A percentile compares a stretch with the other conserved stretches of the same genome.
Conservation (phyloP, 1,284 basidiomycete species). For the Erythrobasidium hasegawianum region DNA sequence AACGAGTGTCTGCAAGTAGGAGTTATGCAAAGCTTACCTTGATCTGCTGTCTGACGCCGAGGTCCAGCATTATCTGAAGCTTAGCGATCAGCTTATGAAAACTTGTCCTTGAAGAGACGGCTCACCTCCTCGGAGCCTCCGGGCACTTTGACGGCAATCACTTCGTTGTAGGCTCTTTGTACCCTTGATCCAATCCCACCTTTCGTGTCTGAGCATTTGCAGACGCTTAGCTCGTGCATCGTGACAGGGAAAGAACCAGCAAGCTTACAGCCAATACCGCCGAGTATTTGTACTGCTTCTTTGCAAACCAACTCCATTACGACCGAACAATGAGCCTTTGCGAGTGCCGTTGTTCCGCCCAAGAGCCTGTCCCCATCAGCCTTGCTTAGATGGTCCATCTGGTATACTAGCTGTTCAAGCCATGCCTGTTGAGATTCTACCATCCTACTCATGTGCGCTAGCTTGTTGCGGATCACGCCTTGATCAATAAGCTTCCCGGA, state of each 20-base stretch:
- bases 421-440: conserved; percentile 38
- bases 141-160: conserved; percentile 40
- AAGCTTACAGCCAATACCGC: conserved; percentile 36
- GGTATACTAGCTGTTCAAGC: conserved; percentile 34
- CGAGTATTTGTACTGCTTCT: conserved; percentile 44
- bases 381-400: conserved; percentile 29
- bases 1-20: not conserved
- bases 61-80: conserved; percentile 43
- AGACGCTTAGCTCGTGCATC: no score
- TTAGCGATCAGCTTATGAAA: not conserved
- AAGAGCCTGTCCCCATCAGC: conserved; percentile 32
- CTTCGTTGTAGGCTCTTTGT: conserved; percentile 42
- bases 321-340: conserved; percentile 43
- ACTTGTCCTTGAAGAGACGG: not conserved
- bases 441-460: conserved; percentile 41
- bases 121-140: conserved; percentile 38
- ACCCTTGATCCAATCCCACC: conserved; percentile 44
- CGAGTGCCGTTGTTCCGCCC: conserved; percentile 45
- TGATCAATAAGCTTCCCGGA: conserved; percentile 42
- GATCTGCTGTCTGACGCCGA: conserved; percentile 39
- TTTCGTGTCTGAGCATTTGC: conserved; percentile 30
- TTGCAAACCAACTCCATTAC: conserved; percentile 22
- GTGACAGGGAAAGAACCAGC: no score
- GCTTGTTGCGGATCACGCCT: conserved; percentile 45
- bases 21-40: conserved; percentile 8